Conservation (phyloP, 352 stramenopile genomes). For the Globisporangium recalcitrans region DNA sequence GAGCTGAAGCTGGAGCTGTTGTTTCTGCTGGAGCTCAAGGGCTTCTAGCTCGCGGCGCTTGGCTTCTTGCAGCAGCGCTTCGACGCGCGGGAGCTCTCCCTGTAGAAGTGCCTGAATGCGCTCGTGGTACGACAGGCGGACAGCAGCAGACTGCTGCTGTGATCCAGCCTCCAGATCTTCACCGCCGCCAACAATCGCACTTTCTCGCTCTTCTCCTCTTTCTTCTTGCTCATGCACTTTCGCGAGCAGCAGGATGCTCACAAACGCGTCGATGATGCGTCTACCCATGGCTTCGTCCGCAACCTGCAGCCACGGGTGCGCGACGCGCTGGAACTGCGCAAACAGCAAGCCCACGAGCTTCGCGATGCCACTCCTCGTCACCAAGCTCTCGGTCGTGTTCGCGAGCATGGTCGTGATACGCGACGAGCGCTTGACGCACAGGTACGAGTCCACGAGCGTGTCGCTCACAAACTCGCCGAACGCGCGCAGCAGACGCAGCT, state of each 20-base stretch:
- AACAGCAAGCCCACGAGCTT: conserved; percentile 43
- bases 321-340: conserved; percentile 50
- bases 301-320: conserved; percentile 40
- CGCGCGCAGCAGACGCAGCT: conserved; percentile 53
- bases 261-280: conserved; percentile 49
- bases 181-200: background rate
- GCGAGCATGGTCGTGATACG: conserved; percentile 41
- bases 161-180: conserved; percentile 25
- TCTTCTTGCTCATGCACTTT: conserved; percentile 19
- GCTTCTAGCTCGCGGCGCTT: conserved; percentile 18
- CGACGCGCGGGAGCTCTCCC: conserved; percentile 38
- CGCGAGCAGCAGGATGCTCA: conserved; percentile 46
- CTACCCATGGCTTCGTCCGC: conserved; percentile 61
- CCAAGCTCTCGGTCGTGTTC: conserved; percentile 43
- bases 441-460: conserved; percentile 37
- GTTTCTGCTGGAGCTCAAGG: conserved; percentile 14
- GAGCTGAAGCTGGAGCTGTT: conserved; percentile 4
- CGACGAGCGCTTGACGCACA: conserved; percentile 44
- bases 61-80: conserved; percentile 26
- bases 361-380: conserved; percentile 33
- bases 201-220: background rate
- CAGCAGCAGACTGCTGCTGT: background rate
- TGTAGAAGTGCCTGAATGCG: conserved; percentile 48
- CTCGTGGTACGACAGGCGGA: conserved; percentile 46
- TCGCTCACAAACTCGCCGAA: conserved; percentile 38